Percentiles rank a stretch among this genome's conserved stretches.
Conservation (phyloP, 495 filamentous ascomycete species). For the Cercophora samala region DNA sequence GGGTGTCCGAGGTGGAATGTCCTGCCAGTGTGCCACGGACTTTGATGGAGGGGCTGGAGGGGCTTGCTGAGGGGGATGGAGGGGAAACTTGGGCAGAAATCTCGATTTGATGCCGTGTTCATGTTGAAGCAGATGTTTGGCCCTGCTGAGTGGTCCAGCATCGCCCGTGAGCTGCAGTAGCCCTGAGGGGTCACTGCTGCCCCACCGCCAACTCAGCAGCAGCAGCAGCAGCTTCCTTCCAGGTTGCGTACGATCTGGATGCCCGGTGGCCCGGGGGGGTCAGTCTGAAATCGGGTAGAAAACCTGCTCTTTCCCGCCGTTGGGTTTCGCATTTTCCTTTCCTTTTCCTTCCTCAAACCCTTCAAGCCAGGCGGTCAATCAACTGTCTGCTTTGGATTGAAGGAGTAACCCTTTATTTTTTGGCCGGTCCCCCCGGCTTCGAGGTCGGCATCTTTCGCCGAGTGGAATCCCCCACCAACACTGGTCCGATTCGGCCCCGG, state of each 20-base stretch:
- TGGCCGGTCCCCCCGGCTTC: background rate
- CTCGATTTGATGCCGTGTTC: background rate
- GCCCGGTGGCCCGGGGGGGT: background rate
- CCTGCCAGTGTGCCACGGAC: too few species aligned
- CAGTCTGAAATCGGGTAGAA: conserved; percentile 8
- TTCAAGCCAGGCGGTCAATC: conserved; percentile 13
- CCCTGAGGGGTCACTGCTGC: conserved; percentile 4
- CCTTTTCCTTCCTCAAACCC: background rate
- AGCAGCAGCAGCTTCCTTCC: conserved; percentile 6
- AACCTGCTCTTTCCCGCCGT: conserved; percentile 14
- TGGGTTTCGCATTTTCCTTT: background rate
- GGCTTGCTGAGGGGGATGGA: too few species aligned
- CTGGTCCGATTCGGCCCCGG: conserved; percentile 3
- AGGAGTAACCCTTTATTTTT: background rate
- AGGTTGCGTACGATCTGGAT: conserved; percentile 9
- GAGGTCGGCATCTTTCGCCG: conserved; percentile 3
- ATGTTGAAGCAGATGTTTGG: background rate
- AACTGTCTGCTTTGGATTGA: conserved; percentile 2
- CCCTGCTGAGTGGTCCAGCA: background rate
- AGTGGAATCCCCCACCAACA: conserved; percentile 10
- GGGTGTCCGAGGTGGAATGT: background rate
- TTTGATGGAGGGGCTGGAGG: background rate
- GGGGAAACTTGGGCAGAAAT: background rate
- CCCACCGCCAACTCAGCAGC: conserved; percentile 35
- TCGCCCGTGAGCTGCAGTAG: background rate